Base-by-base conservation (phyloP, 1,284 basidiomycete genomes). In the Schizopora paradoxa region DNA sequence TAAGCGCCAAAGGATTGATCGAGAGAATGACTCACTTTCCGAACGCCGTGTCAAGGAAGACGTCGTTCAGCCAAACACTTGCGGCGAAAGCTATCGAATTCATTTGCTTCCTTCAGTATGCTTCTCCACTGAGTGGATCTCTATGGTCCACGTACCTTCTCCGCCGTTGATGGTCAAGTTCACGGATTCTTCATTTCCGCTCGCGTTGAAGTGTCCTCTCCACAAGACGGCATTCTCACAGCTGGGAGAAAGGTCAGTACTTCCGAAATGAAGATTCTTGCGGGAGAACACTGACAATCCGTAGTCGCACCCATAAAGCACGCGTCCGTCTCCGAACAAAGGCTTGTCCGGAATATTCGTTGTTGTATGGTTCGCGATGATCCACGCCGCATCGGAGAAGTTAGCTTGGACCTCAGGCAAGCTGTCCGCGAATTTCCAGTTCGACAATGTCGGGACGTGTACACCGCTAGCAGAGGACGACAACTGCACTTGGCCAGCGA, bases 261-360 rank as follows among this genome's bases (percentile, higher is more conserved):
- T 23, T 5, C 11, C 37, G 16, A 36, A 14, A 5, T 4, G 10
- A 34, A 5, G 18, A 10, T 46, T 10, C 34, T 21, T 4, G 41
- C 14, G 26, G 19, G 16, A 36, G 37, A 34, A 8, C n/a, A 70
- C 81, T 61, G 51, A 88, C 86, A 82, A 89, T 38, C 77, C 82
- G 62, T 89, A 90, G 59, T 89, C 86, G 57, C 86, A 89, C 1
- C 83, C 86, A 62, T 87, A 88, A 14, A 89, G 61, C 13, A 87
- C 67, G 33, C 82, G 66, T 2, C 80, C 82, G 54, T 86, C 83
- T 2, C 87, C 87, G 55, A 84, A 87, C 44, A 74, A 65, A 8
- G 78, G 77, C 51, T 79, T 77, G 44, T 68, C 68, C 0, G 82
- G 83, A 50, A 82, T 79, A 53, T 82, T 86, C 16, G 87, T 90